Percentiles rank a stretch among this genome's conserved stretches.
Conservation (phyloP, 768 basidiomycete species). For the Amanita pallidorosea region DNA sequence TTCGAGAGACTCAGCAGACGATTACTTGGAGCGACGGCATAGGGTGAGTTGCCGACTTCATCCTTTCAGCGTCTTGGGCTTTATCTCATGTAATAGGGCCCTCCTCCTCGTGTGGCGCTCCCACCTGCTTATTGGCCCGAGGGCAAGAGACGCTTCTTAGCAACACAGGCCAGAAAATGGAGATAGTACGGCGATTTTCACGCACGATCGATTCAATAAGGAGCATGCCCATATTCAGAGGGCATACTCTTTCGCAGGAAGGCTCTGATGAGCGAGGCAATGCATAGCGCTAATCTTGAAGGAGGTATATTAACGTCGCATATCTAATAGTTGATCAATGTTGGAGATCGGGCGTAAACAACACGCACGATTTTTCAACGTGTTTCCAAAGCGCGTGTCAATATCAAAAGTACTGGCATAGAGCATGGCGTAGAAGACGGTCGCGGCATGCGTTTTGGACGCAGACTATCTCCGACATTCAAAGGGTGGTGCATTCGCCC, state of each 20-base stretch:
- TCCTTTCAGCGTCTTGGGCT: not conserved
- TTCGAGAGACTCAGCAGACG: not conserved
- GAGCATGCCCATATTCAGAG: not conserved
- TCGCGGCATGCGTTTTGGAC: not conserved
- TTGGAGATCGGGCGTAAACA: not conserved
- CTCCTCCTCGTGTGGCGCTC: not conserved
- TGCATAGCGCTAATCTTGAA: not conserved
- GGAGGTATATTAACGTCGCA: not conserved
- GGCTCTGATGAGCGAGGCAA: not conserved
- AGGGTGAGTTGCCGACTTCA: not conserved
- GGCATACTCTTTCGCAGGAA: not conserved
- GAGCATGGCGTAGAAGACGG: not conserved
- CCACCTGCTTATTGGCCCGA: not conserved
- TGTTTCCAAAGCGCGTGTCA: not conserved
- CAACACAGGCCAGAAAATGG: not conserved
- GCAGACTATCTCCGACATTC: not conserved
- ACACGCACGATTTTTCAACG: conserved; percentile 3
- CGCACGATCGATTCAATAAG: not conserved
- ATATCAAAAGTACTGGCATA: not conserved
- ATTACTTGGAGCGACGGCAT: not conserved
- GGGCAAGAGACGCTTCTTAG: not conserved
- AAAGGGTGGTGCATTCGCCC: not conserved
- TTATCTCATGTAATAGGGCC: not conserved
- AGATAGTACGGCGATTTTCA: not conserved
- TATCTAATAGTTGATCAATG: not conserved